phyloP scores from a whole-genome alignment of 2,329 filamentous ascomycete species.

The Ascochyta pisi region DNA sequence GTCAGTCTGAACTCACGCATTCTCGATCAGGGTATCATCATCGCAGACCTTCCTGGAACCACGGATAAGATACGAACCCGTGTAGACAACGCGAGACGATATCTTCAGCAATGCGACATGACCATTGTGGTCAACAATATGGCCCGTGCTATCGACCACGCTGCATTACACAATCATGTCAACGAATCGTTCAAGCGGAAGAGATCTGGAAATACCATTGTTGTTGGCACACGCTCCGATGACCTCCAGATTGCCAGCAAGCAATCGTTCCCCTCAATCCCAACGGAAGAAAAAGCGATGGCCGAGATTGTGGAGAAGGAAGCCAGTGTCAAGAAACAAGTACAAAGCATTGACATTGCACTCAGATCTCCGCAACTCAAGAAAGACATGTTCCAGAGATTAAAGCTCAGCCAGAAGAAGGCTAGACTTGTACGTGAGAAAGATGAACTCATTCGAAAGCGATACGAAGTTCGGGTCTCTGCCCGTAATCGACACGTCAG shows the following conservation, averaged over 20 bases:
- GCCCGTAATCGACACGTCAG: constrained; percentile 21
- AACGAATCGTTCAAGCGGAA: constrained; percentile 23
- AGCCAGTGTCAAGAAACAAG: neutral
- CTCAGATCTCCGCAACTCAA: neutral
- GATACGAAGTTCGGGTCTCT: constrained; percentile 2
- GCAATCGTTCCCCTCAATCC: constrained; percentile 2
- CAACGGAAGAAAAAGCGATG: constrained; percentile 7
- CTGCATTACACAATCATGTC: constrained; percentile 14
- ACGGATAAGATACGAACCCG: constrained; percentile 24
- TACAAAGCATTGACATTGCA: neutral
- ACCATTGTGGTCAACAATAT: constrained; percentile 30
- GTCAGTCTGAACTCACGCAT: constrained; percentile 15
- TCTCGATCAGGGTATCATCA: constrained; percentile 15
- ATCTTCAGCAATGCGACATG: constrained; percentile 27
- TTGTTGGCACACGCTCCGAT: constrained; percentile 30
- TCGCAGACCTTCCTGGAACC: constrained; percentile 28
- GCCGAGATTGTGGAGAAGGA: constrained; percentile 3
- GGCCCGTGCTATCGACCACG: constrained; percentile 18
- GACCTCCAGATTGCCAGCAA: constrained; percentile 11
- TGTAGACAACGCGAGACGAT: constrained; percentile 12
- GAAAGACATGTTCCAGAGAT: neutral
- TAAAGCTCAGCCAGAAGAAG: constrained; percentile 5
- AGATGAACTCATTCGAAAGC: neutral
- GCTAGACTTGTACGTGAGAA: constrained; percentile 4
- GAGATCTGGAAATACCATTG: constrained; percentile 26